Percentiles rank a stretch among this genome's conserved stretches.
These are phyloP conservation scores for Thermothielavioides terrestris DNA, from an alignment of 495 filamentous ascomycete genomes.

Conservation along the genomic window DNA sequence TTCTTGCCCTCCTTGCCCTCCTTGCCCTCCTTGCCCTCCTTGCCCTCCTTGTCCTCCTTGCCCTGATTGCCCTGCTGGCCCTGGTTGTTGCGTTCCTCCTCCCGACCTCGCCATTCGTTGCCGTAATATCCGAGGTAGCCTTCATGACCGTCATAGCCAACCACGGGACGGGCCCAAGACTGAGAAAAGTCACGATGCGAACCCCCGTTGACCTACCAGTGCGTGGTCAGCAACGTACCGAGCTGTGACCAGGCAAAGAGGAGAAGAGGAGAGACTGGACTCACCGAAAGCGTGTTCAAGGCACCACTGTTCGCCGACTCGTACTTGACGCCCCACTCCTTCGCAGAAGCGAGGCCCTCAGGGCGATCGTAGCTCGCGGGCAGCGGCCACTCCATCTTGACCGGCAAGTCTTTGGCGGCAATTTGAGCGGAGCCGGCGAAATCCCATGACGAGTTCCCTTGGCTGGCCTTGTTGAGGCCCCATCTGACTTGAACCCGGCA, in stretches of 20 bases:
- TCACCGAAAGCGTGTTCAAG: not conserved
- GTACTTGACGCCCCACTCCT: not conserved
- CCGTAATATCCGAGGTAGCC: too few species aligned
- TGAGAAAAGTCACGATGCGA: not conserved
- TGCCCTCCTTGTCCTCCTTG: not conserved
- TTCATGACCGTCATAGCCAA: too few species aligned
- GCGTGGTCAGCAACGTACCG: not conserved
- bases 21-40: not conserved
- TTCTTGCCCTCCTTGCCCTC: not conserved
- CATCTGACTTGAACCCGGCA: not conserved
- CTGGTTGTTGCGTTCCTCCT: not conserved
- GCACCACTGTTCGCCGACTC: not conserved
- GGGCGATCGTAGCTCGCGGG: not conserved
- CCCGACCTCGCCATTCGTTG: not conserved
- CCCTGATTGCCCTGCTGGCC: not conserved
- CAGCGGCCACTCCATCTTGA: conserved; percentile 2
- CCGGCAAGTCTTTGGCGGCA: not conserved
- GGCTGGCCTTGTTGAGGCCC: not conserved
- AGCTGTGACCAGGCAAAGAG: not conserved
- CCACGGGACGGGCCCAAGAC: too few species aligned
- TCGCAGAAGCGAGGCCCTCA: not conserved
- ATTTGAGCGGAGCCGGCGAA: not conserved
- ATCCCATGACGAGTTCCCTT: not conserved
- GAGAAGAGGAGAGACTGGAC: not conserved
- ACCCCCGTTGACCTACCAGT: not conserved